Percentiles rank a stretch among this genome's conserved stretches.
Evolutionary conservation across 768 basidiomycete genomes (phyloP).

Genomic region (Chalciporus piperatus): DNA sequence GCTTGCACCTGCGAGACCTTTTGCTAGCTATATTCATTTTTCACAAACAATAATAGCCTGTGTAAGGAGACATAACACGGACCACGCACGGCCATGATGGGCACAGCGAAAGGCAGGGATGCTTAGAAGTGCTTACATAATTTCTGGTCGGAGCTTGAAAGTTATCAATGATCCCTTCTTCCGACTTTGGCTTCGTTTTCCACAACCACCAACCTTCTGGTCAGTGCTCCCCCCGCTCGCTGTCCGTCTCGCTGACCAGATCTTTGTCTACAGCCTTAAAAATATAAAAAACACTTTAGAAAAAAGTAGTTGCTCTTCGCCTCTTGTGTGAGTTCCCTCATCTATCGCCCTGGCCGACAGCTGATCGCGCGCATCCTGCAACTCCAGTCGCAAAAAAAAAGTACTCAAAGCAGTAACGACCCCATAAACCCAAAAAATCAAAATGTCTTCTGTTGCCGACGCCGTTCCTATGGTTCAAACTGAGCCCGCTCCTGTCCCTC

Average conservation of each 20-base stretch:
- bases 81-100: too few relatives aligned
- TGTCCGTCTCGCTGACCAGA: slow-evolving; percentile 13
- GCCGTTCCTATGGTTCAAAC: slow-evolving; percentile 50
- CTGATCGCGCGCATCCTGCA: slow-evolving; percentile 14
- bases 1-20: too few relatives aligned
- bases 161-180: slow-evolving; percentile 25
- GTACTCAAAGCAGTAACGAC: slow-evolving; percentile 91
- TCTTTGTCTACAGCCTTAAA: slow-evolving; percentile 45
- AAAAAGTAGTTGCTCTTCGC: slow-evolving; percentile 73
- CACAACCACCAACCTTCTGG: slow-evolving; percentile 68
- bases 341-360: slow-evolving; percentile 11
- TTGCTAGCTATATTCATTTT: too few relatives aligned
- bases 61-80: too few relatives aligned
- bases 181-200: slow-evolving; percentile 36
- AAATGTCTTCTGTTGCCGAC: slow-evolving; percentile 63
- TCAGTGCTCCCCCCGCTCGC: slow-evolving; percentile 31
- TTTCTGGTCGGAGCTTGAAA: slow-evolving; percentile 40
- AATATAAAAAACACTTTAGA: slow-evolving; percentile 65
- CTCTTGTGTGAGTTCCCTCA: slow-evolving; percentile 56
- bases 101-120: too few relatives aligned
- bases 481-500: slow-evolving; percentile 43
- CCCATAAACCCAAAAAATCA: slow-evolving; percentile 50
- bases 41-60: too few relatives aligned
- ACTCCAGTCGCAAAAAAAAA: slow-evolving; percentile 71
- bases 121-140: background rate